phyloP scores from a whole-genome alignment of 805 yeast species.

The Sugiyamaella lignohabitans region DNA sequence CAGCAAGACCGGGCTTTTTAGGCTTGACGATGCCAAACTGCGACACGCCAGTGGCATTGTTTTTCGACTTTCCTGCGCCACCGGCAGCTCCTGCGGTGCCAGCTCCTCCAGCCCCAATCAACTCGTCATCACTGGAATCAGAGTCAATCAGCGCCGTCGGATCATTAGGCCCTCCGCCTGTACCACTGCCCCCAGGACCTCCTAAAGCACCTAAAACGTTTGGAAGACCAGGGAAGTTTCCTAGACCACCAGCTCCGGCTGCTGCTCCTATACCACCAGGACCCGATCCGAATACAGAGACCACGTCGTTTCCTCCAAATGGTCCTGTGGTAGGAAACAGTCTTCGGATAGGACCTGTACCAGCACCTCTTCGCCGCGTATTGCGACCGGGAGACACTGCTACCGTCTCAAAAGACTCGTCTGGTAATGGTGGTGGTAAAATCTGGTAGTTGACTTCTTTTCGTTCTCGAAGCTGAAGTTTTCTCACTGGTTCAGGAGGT shows the following conservation, averaged over 20 bases:
- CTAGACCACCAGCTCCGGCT: constrained; percentile 23
- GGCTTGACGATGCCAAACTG: constrained; percentile 18
- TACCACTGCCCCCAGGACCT: constrained; percentile 4
- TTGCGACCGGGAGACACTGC: constrained; percentile 23
- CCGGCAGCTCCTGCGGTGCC: background rate
- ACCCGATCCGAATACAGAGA: constrained; percentile 67
- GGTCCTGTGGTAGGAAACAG: constrained; percentile 95
- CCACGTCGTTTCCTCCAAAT: constrained; percentile 93
- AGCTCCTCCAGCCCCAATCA: constrained; percentile 6
- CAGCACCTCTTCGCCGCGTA: constrained; percentile 29
- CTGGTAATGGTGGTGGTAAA: constrained; percentile 65
- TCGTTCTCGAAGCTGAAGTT: constrained; percentile 47
- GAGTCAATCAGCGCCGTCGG: constrained; percentile 30
- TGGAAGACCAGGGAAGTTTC: constrained; percentile 3
- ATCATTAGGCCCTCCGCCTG: constrained; percentile 6
- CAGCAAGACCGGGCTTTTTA: constrained; percentile 47
- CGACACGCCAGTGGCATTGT: constrained; percentile 13
- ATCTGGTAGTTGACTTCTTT: constrained; percentile 72
- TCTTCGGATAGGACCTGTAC: constrained; percentile 46
- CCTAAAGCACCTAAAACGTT: background rate
- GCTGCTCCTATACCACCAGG: no score
- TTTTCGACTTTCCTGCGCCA: constrained; percentile 6
- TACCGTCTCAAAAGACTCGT: constrained; percentile 31
- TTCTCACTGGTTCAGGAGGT: constrained; percentile 45
- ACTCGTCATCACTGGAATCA: constrained; percentile 43